Conservation (phyloP, 148 eudicot species). For the Polygonum maritimum region DNA sequence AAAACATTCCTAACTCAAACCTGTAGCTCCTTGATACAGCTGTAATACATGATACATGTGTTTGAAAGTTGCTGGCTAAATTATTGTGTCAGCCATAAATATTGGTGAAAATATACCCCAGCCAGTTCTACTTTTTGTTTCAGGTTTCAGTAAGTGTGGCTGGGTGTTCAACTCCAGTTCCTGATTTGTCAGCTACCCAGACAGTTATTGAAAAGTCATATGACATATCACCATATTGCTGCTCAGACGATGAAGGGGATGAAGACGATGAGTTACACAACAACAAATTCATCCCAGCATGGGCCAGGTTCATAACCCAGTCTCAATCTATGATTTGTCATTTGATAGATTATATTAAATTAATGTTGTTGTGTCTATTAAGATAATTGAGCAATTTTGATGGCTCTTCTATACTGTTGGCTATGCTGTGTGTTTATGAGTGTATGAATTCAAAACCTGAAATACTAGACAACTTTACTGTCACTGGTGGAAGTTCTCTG, state of each 20-base stretch:
- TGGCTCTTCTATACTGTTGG: not conserved
- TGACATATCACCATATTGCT: conserved; percentile 89
- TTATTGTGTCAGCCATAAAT: not conserved
- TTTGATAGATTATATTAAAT: not conserved
- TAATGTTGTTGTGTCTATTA: not conserved
- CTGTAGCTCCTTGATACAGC: not conserved
- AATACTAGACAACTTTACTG: not conserved
- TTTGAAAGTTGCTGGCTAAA: not conserved
- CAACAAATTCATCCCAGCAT: conserved; percentile 68
- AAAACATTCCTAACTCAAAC: not conserved
- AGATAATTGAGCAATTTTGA: not conserved
- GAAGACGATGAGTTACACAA: conserved; percentile 55
- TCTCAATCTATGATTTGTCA: not conserved
- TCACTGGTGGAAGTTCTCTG: not conserved
- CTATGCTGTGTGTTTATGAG: no score
- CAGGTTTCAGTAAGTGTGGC: conserved; percentile 19
- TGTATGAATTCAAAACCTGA: no score
- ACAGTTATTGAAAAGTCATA: conserved; percentile 53
- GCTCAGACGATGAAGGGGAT: conserved; percentile 86
- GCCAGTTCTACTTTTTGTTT: not conserved
- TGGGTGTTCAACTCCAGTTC: conserved; percentile 25
- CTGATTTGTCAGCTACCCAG: conserved; percentile 13
- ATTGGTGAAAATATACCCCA: not conserved
- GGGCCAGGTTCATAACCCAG: conserved; percentile 72
- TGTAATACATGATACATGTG: not conserved